Percentiles rank a stretch among this genome's conserved stretches.
Evolutionary conservation across 116 monocot species (phyloP).

Genomic region (Iris pallida): DNA sequence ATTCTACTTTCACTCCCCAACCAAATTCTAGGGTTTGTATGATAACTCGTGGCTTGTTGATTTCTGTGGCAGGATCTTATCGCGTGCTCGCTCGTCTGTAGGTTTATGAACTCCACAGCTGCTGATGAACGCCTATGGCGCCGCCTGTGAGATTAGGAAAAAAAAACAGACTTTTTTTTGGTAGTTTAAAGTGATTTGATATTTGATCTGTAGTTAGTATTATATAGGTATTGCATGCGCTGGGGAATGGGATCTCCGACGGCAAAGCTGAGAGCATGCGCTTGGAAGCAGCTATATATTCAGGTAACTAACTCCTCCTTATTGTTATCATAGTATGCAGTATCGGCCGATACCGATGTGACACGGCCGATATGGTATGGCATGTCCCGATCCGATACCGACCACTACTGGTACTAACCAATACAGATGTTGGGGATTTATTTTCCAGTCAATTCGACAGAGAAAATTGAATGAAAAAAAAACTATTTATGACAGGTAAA

Average conservation of each 20-base stretch:
- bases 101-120: constrained; percentile 65
- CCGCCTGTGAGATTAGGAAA: constrained; percentile 56
- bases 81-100: constrained; percentile 75
- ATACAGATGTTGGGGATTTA: too few species aligned
- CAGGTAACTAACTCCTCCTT: constrained; percentile 37
- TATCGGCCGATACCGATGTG: too few species aligned
- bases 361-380: too few species aligned
- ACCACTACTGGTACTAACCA: too few species aligned
- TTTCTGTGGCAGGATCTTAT: constrained; percentile 64
- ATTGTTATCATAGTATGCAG: too few species aligned
- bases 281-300: constrained; percentile 98
- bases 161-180: background rate
- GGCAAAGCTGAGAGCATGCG: constrained; percentile 58
- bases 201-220: background rate
- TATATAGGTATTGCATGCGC: constrained; percentile 76
- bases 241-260: constrained; percentile 66
- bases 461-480: too few species aligned
- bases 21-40: background rate
- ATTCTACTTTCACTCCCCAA: too few species aligned
- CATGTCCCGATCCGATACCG: too few species aligned
- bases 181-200: too few species aligned
- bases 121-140: constrained; percentile 97
- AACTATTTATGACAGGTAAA: too few species aligned
- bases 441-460: too few species aligned
- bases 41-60: constrained; percentile 1